Conservation (phyloP, 768 basidiomycete species). For the Lactifluus hygrophoroides region DNA sequence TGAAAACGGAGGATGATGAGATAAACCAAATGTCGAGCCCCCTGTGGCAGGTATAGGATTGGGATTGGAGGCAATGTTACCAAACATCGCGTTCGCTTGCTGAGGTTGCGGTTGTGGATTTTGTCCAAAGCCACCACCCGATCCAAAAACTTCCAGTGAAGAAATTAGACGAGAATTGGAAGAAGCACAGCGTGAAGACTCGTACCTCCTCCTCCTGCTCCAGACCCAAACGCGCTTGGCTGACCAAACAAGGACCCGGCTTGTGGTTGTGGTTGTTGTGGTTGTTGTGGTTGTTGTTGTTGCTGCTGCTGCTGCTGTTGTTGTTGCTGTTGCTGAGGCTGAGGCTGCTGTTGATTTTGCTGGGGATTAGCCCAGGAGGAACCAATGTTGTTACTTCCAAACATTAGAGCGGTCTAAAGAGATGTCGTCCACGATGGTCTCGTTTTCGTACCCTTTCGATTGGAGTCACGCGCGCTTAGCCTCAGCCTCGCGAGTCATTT, state of each 20-base stretch:
- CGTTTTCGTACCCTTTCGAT: background rate
- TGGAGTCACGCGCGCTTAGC: background rate
- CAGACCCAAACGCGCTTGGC: constrained; percentile 52
- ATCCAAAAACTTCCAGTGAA: constrained; percentile 25
- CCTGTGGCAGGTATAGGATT: constrained; percentile 28
- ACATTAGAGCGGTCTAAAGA: constrained; percentile 39
- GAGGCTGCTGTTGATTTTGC: constrained; percentile 57
- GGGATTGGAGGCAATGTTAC: constrained; percentile 38
- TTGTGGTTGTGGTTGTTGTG: constrained; percentile 31
- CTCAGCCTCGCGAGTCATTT: background rate
- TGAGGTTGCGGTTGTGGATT: constrained; percentile 37
- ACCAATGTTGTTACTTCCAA: constrained; percentile 39
- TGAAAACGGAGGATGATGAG: constrained; percentile 11
- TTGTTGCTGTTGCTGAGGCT: constrained; percentile 26
- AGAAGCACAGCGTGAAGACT: constrained; percentile 18
- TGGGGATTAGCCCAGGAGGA: constrained; percentile 66
- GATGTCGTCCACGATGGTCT: background rate
- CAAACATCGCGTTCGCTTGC: constrained; percentile 77
- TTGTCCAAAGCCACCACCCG: constrained; percentile 50
- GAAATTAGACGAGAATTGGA: background rate
- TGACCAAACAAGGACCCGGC: constrained; percentile 58
- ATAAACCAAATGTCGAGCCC: constrained; percentile 31
- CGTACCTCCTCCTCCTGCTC: constrained; percentile 45
- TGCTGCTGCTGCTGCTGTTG: too few species aligned
- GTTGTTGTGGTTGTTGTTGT: too few species aligned